A percentile compares a stretch with the other conserved stretches of the same genome.
These are phyloP conservation scores for Marasmius tenuissimus DNA, from an alignment of 1,284 basidiomycete species.

Conservation along the genomic window DNA sequence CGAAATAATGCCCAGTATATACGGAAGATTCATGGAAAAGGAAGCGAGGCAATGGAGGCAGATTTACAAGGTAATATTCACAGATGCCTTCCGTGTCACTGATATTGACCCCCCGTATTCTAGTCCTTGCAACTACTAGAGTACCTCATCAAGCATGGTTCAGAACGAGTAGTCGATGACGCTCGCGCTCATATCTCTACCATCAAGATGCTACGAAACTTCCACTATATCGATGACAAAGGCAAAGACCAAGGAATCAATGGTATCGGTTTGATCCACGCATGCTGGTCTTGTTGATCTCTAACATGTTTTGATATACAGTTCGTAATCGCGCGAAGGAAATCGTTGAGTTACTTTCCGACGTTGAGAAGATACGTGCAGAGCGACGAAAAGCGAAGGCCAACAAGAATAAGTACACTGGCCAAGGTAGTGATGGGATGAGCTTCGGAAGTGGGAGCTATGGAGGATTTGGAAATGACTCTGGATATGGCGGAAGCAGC, in stretches of 20 bases:
- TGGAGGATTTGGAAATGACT: conserved; percentile 82
- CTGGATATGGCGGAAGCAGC: conserved; percentile 44
- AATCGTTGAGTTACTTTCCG: conserved; percentile 84
- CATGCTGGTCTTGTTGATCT: background rate
- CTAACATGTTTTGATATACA: conserved; percentile 28
- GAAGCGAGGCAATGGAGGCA: conserved; percentile 98
- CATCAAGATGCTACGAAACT: conserved; percentile 96
- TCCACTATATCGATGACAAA: conserved; percentile 99
- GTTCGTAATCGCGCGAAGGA: conserved; percentile 95
- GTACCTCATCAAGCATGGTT: conserved; percentile 97
- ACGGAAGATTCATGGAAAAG: conserved; percentile 94
- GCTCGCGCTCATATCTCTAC: conserved; percentile 93
- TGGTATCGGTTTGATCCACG: conserved; percentile 49
- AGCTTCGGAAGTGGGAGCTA: conserved; percentile 64
- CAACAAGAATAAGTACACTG: conserved; percentile 93
- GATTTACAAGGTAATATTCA: conserved; percentile 86
- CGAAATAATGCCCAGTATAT: conserved; percentile 99
- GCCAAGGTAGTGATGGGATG: conserved; percentile 80
- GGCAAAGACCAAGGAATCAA: conserved; percentile 99
- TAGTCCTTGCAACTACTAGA: conserved; percentile 93
- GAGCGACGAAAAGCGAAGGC: conserved; percentile 93
- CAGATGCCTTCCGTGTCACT: conserved; percentile 1
- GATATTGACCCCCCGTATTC: background rate
- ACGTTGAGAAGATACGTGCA: conserved; percentile 87
- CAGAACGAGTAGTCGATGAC: conserved; percentile 97